Conservation (phyloP, 176 grass and related monocot species). For the Eremochloa ophiuroides region DNA sequence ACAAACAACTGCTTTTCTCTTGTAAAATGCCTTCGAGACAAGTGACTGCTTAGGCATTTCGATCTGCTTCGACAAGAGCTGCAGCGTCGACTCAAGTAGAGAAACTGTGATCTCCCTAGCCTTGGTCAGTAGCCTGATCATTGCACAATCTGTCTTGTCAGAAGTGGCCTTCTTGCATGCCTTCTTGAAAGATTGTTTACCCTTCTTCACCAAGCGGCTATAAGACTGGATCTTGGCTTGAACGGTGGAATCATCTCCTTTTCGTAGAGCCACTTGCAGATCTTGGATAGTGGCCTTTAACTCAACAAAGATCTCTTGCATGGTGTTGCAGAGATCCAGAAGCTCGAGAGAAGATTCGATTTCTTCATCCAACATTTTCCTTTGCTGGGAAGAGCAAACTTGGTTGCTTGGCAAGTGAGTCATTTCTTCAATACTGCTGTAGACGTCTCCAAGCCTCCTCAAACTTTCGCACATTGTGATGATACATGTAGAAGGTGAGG, state of each 20-base stretch:
- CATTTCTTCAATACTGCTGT: conserved; percentile 24
- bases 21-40: conserved; percentile 37
- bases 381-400: conserved; percentile 26
- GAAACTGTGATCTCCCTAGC: conserved; percentile 28
- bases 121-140: conserved; percentile 32
- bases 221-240: conserved; percentile 31
- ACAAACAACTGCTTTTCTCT: conserved; percentile 27
- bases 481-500: conserved; percentile 15
- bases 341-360: conserved; percentile 40
- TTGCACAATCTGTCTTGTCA: neutral
- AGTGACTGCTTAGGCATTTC: conserved; percentile 29
- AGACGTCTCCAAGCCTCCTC: conserved; percentile 35
- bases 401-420: conserved; percentile 43
- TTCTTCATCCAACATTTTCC: conserved; percentile 37
- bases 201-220: conserved; percentile 32
- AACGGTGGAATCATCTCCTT: conserved; percentile 21
- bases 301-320: conserved; percentile 38
- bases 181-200: conserved; percentile 38
- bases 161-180: conserved; percentile 22
- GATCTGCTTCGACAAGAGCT: conserved; percentile 28
- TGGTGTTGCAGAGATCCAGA: conserved; percentile 41
- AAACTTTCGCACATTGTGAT: conserved; percentile 20
- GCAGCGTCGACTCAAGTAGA: conserved; percentile 17
- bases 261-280: conserved; percentile 20
- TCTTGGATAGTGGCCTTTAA: conserved; percentile 37